phyloP scores from a whole-genome alignment of 1,139 yeast genomes.

The Sugiyamaella castrensis region DNA sequence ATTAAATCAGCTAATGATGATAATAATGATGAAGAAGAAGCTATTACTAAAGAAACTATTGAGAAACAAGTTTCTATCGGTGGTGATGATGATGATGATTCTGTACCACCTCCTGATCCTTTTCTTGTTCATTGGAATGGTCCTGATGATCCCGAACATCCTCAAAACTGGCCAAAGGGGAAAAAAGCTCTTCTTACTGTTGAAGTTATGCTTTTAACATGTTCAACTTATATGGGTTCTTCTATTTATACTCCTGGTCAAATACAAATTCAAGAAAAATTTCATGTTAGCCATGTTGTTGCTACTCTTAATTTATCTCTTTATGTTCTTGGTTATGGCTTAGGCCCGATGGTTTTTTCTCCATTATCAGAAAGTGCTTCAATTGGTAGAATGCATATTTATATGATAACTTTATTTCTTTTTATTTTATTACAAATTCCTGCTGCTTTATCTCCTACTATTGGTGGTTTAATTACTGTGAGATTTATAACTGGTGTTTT shows the following conservation, averaged over 20 bases:
- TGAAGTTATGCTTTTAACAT: slow-evolving; percentile 46
- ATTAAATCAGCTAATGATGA: background rate
- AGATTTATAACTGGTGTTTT: slow-evolving; percentile 75
- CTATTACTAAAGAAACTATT: background rate
- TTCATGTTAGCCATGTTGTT: slow-evolving; percentile 44
- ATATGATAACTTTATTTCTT: slow-evolving; percentile 48
- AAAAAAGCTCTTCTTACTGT: slow-evolving; percentile 42
- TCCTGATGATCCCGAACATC: slow-evolving; percentile 53
- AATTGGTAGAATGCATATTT: slow-evolving; percentile 54
- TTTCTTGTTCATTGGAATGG: slow-evolving; percentile 42
- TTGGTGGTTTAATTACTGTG: slow-evolving; percentile 49
- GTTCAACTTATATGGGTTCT: slow-evolving; percentile 55
- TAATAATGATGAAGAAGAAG: slow-evolving; percentile 6
- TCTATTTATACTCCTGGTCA: slow-evolving; percentile 61
- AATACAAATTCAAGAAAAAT: slow-evolving; percentile 43
- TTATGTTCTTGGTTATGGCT: slow-evolving; percentile 54
- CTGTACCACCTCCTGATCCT: slow-evolving; percentile 2
- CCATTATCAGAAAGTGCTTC: slow-evolving; percentile 52
- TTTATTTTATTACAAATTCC: slow-evolving; percentile 55
- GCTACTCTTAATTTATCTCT: slow-evolving; percentile 52
- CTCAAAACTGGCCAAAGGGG: slow-evolving; percentile 50
- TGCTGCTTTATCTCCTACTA: slow-evolving; percentile 45
- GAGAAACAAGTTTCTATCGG: slow-evolving; percentile 5
- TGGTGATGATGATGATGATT: background rate
- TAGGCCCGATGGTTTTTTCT: slow-evolving; percentile 52